Evolutionary conservation across 768 basidiomycete species (phyloP), one percentile per base, ranked within the genome.

Genomic region (Tremella yokohamensis): DNA sequence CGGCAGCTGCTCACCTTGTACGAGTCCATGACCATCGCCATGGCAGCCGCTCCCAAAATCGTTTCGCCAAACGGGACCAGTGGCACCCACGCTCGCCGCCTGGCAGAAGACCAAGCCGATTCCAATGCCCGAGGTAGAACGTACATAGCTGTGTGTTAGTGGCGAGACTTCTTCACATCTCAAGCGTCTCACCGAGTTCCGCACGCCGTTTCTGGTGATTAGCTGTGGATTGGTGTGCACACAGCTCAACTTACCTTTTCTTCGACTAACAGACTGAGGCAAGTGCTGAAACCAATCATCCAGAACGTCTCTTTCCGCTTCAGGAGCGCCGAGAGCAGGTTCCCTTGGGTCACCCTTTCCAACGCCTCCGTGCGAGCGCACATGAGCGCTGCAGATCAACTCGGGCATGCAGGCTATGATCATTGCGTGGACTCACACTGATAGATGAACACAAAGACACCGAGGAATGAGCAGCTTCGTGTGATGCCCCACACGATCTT

Each of bases 21-120:
- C 52, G 73, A 68, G 61, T 72, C 86, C 89, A 91, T 87, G 39
- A 93, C 88, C 89, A 96, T 89, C 6, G 85, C 86, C 87, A 92
- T 90, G 11, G 87, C 90, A 56, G 87, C 80, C 1, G 86, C 84
- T 8, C 85, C 84, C 47, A 88, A 74, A 49, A 61, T 62, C n/a
- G 60, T 50, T 24, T 78, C 76, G 19, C 78, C 79, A 34, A 74
- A 77, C 0, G 76, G 79, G 1, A 78, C 77, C 58, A 76, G 72
- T 18, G 77, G 79, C 6, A 92, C 87, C 78, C 83, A 84, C 1
- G 88, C 87, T 60, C 85, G 83, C 13, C 87, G 87, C 22, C 88
- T 77, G 8, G 86, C 83, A 70, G 85, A 84, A 0, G 85, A 80
- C 92, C 91, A 97, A n/a, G 84, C 83, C 54, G 89, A 89, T 79